Evolutionary conservation across 768 basidiomycete genomes (phyloP).

Genomic region (Tricholomella constricta): DNA sequence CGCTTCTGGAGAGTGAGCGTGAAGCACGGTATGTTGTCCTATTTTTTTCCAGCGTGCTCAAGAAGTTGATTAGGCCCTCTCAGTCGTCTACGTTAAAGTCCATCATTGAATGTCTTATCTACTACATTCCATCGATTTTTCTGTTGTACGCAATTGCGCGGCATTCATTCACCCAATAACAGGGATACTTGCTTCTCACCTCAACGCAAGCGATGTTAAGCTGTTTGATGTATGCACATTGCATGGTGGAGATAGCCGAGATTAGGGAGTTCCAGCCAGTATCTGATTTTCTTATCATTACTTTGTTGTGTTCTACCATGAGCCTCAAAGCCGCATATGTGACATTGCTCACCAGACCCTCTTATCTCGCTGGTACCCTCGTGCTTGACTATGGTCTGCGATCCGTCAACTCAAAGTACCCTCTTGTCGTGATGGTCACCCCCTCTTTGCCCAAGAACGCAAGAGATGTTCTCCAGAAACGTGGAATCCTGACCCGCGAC

Average conservation of each 20-base stretch:
- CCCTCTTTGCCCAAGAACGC: conserved; percentile 52
- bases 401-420: conserved; percentile 60
- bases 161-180: conserved; percentile 8
- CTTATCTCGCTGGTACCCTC: conserved; percentile 66
- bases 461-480: conserved; percentile 50
- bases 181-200: conserved; percentile 2
- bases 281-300: not conserved
- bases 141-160: conserved; percentile 13
- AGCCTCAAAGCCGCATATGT: conserved; percentile 59
- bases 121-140: conserved; percentile 11
- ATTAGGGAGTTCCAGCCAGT: not conserved
- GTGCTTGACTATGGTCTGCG: conserved; percentile 60
- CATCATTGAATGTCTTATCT: conserved; percentile 6
- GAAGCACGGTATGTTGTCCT: conserved; percentile 86
- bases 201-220: not conserved
- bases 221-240: not conserved
- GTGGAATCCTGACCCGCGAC: conserved; percentile 57
- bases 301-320: conserved; percentile 27
- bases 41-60: not conserved
- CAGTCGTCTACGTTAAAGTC: conserved; percentile 42
- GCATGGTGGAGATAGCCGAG: conserved; percentile 19
- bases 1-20: conserved; percentile 96
- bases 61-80: not conserved
- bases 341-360: conserved; percentile 74
- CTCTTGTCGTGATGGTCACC: conserved; percentile 81